Evolutionary conservation across 2,329 filamentous ascomycete genomes (phyloP).

Genomic region (Penicillium sp.): DNA sequence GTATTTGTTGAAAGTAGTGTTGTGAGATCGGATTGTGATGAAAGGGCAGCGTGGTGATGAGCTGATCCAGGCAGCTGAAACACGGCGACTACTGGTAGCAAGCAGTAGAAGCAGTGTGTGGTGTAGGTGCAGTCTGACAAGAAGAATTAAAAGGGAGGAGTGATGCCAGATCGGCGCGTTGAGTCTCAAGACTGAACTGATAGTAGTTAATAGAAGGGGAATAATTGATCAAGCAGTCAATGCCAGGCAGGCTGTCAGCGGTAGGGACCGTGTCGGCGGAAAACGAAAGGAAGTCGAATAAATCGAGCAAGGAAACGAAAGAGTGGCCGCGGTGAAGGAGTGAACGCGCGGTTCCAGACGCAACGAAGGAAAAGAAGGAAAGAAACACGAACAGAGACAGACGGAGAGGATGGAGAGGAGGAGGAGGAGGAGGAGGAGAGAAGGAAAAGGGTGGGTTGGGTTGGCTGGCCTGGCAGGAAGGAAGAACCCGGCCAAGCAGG

Average conservation of each 20-base stretch:
- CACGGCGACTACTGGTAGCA: not conserved
- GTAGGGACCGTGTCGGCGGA: slow-evolving; percentile 11
- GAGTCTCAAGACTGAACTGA: slow-evolving; percentile 21
- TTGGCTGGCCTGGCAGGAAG: not conserved
- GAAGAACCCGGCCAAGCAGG: not conserved
- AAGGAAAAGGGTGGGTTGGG: slow-evolving; percentile 11
- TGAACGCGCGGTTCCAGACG: slow-evolving; percentile 44
- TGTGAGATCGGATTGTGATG: slow-evolving; percentile 20
- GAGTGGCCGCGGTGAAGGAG: slow-evolving; percentile 50
- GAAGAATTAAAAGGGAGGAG: slow-evolving; percentile 18
- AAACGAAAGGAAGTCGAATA: slow-evolving; percentile 3
- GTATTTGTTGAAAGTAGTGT: slow-evolving; percentile 25
- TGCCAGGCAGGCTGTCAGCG: slow-evolving; percentile 9
- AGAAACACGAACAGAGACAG: slow-evolving; percentile 24
- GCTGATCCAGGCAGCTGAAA: slow-evolving; percentile 37
- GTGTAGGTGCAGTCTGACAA: slow-evolving; percentile 10
- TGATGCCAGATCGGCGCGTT: slow-evolving; percentile 15
- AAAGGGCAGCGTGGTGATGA: slow-evolving; percentile 12
- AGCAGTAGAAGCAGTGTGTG: not conserved
- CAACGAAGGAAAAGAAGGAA: slow-evolving; percentile 26
- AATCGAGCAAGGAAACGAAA: slow-evolving; percentile 21
- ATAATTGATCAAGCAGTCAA: slow-evolving; percentile 9
- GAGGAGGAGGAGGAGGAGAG: slow-evolving; percentile 18
- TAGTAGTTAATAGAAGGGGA: not conserved
- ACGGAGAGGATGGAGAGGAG: slow-evolving; percentile 21